These are phyloP conservation scores for Leccinum subgranulosum DNA, from an alignment of 768 basidiomycete species.

Conservation along the genomic window DNA sequence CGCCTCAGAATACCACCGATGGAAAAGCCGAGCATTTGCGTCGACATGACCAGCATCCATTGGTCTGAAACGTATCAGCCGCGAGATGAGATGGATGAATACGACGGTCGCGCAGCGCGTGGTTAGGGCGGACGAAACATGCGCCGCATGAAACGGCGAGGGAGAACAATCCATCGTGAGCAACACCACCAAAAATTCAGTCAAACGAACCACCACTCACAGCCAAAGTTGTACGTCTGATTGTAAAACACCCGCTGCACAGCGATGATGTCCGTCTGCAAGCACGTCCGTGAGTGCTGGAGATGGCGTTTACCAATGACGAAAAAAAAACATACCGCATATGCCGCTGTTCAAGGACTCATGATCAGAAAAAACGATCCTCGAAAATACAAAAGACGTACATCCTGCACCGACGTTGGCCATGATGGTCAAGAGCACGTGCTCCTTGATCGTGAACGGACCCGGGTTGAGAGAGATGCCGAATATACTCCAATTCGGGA, in stretches of 20 bases:
- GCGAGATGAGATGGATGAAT: neutral
- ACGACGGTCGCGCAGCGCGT: neutral
- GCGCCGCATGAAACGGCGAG: neutral
- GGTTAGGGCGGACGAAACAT: neutral
- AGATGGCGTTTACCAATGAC: neutral
- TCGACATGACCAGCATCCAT: conserved; percentile 67
- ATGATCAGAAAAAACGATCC: neutral
- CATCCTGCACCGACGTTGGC: conserved; percentile 41
- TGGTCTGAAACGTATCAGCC: conserved; percentile 35
- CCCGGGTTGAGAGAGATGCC: conserved; percentile 70
- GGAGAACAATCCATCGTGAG: neutral
- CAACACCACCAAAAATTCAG: neutral
- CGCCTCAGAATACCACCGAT: conserved; percentile 58
- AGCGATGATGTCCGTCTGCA: conserved; percentile 63
- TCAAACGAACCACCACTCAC: conserved; percentile 23
- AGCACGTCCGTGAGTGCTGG: neutral
- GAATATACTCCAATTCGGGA: conserved; percentile 52
- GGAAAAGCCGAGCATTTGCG: conserved; percentile 65
- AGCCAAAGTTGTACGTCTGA: conserved; percentile 51
- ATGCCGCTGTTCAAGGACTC: conserved; percentile 36
- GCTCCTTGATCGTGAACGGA: conserved; percentile 73
- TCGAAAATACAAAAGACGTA: conserved; percentile 15
- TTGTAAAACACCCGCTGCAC: conserved; percentile 71
- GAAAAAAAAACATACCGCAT: conserved; percentile 33
- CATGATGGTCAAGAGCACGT: conserved; percentile 68